phyloP scores from a whole-genome alignment of 2,329 filamentous ascomycete genomes.

The Geoglossum cookeanum region DNA sequence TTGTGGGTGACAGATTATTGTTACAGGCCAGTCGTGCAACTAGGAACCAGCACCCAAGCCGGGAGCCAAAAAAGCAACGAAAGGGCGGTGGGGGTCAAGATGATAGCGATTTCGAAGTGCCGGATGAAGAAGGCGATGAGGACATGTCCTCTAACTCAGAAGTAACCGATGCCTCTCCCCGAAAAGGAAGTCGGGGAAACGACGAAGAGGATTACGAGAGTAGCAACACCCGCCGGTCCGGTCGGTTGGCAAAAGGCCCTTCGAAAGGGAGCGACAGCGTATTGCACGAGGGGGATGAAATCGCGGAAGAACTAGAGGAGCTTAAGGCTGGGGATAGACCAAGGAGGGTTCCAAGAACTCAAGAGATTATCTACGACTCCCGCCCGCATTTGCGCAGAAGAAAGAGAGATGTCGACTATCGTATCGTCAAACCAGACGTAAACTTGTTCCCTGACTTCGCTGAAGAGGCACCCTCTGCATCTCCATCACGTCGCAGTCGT shows the following conservation, averaged over 20 bases:
- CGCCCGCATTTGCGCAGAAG: conserved; percentile 34
- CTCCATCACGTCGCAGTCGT: conserved; percentile 48
- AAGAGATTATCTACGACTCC: conserved; percentile 26
- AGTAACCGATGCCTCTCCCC: conserved; percentile 24
- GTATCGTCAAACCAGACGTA: conserved; percentile 58
- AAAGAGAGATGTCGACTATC: conserved; percentile 65
- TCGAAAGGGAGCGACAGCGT: conserved; percentile 24
- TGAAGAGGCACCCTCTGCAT: conserved; percentile 30
- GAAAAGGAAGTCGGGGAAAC: conserved; percentile 21
- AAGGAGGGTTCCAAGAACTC: conserved; percentile 15
- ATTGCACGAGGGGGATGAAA: conserved; percentile 35
- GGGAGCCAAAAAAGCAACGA: conserved; percentile 14
- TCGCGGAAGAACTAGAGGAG: conserved; percentile 31
- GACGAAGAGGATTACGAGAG: conserved; percentile 27
- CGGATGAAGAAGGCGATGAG: conserved; percentile 36
- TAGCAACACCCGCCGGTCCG: conserved; percentile 30
- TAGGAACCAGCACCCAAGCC: conserved; percentile 20
- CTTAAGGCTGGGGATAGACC: conserved; percentile 16
- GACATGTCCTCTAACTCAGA: conserved; percentile 31
- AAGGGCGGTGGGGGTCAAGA: conserved; percentile 29
- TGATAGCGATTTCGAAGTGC: conserved; percentile 44
- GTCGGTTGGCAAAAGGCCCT: conserved; percentile 16
- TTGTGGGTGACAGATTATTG: conserved; percentile 8
- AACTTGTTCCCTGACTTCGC: conserved; percentile 24
- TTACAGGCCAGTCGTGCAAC: conserved; percentile 21